Base-by-base conservation (phyloP, 164 flowering plant genomes). In the Santalum album region DNA sequence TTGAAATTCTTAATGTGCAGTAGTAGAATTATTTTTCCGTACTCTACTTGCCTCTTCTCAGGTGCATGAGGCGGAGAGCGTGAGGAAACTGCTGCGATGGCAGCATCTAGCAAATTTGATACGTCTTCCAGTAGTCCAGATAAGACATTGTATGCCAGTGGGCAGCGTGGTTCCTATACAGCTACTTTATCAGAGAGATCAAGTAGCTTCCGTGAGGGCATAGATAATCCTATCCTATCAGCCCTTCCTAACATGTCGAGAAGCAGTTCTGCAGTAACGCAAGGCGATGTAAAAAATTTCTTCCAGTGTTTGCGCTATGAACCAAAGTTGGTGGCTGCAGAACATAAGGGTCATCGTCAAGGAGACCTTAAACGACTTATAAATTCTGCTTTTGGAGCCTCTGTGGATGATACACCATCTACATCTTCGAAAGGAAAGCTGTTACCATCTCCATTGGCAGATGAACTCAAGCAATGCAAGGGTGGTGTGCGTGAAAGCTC, bases 71-170 rank as follows among this genome's bases (percentile, higher is more conserved):
- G 54, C 35, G 52, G 60, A 58, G 58, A 43, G 51, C 27, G 69
- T 56, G 61, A 57, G 61, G 65, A 66, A 68, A 60, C 61, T 77
- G 68, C 70, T 67, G 70, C 72, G 48, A 84, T 89, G 94, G 74
- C 91, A 52, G 56, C 80, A 57, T 76, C 82, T 69, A 75, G 78
- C 68, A 88, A 82, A 69, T 82, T 73, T 61, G 87, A 82, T 57
- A 56, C 68, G 52, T 66, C 84, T 54, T 78, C 90, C 64, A 67
- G 70, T 64, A 84, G 86, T 70, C 83, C 87, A 34, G 91, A 89
- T 69, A 81, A 81, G 74, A 78, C 80, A 25, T 46, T 70, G 32
- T 82, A 75, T 57, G 48, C 72, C 57, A 65, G 70, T 67, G 87
- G 81, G 65, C 80, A 73, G 64, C 79, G 87, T 53, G 84, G 85